Percentiles rank a stretch among this genome's conserved stretches.
Conservation (phyloP, 805 yeast genomes). For the Wickerhamiella azymoides region DNA sequence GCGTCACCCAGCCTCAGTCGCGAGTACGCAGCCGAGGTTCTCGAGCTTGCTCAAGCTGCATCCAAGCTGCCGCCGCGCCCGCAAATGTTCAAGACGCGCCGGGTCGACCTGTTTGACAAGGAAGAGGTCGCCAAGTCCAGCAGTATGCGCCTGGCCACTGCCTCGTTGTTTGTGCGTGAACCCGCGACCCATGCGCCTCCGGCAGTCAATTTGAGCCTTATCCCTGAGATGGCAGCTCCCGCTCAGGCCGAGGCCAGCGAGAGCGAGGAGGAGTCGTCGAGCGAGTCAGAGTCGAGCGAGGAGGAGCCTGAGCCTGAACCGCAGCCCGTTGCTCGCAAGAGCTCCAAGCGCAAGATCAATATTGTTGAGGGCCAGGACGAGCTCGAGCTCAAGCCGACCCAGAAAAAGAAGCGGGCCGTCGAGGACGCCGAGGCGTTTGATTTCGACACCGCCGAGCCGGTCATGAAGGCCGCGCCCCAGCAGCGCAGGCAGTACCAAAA, state of each 20-base stretch:
- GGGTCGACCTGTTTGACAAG: not conserved
- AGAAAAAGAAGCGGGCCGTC: constrained; percentile 1
- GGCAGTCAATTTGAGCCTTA: not conserved
- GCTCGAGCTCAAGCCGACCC: not conserved
- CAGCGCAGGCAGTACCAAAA: not conserved
- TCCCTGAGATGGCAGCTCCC: not conserved
- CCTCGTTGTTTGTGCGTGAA: not conserved
- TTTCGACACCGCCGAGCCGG: constrained; percentile 18
- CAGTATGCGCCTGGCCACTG: not conserved
- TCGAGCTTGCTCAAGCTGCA: constrained; percentile 35
- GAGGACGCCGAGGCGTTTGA: constrained; percentile 18
- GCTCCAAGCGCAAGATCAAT: constrained; percentile 11
- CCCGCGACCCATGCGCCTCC: not conserved
- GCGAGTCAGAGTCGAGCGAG: not conserved
- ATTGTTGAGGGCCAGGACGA: constrained; percentile 15
- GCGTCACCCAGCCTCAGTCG: constrained; percentile 48
- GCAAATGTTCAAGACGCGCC: not conserved
- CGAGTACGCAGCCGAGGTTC: constrained; percentile 40
- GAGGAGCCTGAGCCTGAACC: not conserved
- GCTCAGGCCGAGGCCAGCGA: not conserved
- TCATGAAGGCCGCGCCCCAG: constrained; percentile 12
- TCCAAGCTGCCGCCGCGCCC: not conserved
- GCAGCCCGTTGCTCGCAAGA: not conserved
- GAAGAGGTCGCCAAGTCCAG: not conserved
- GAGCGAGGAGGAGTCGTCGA: not conserved